Evolutionary conservation across 331 rosid species (phyloP).

Genomic region (Quercus tomentella): DNA sequence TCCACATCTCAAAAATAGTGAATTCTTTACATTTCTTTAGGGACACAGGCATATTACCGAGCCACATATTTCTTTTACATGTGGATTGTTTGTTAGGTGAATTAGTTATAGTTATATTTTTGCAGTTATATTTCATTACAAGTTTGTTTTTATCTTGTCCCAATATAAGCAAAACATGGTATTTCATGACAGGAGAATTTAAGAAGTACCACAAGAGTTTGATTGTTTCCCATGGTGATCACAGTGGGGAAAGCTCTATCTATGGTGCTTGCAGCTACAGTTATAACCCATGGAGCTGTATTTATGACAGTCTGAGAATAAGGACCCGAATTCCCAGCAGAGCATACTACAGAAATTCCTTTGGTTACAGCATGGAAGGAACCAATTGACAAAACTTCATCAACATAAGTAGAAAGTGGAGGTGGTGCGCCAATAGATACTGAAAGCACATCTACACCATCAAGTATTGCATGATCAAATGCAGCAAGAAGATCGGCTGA

Average conservation of each 20-base stretch:
- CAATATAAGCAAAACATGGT: not conserved
- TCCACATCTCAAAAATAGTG: not conserved
- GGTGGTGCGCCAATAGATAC: constrained; percentile 48
- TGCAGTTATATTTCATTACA: not conserved
- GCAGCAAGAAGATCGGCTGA: constrained; percentile 63
- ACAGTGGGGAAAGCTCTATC: constrained; percentile 53
- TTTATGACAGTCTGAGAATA: constrained; percentile 55
- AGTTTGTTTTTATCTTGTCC: not conserved
- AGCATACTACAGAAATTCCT: constrained; percentile 48
- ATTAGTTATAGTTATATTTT: not conserved
- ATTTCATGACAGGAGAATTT: not conserved
- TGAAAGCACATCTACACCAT: constrained; percentile 54
- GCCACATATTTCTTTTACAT: not conserved
- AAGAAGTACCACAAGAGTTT: constrained; percentile 43
- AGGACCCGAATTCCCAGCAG: constrained; percentile 64
- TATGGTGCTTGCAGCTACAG: constrained; percentile 56
- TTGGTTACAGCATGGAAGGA: constrained; percentile 52
- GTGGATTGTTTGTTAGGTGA: not conserved
- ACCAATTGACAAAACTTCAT: constrained; percentile 49
- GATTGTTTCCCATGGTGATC: constrained; percentile 53
- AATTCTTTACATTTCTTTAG: not conserved
- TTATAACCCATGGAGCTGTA: constrained; percentile 57
- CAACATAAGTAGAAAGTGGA: constrained; percentile 48
- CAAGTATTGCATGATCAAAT: constrained; percentile 57
- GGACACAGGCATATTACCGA: not conserved